These are phyloP conservation scores for Pythium rhizo-oryzae DNA, from an alignment of 352 stramenopile genomes.

Conservation along the genomic window DNA sequence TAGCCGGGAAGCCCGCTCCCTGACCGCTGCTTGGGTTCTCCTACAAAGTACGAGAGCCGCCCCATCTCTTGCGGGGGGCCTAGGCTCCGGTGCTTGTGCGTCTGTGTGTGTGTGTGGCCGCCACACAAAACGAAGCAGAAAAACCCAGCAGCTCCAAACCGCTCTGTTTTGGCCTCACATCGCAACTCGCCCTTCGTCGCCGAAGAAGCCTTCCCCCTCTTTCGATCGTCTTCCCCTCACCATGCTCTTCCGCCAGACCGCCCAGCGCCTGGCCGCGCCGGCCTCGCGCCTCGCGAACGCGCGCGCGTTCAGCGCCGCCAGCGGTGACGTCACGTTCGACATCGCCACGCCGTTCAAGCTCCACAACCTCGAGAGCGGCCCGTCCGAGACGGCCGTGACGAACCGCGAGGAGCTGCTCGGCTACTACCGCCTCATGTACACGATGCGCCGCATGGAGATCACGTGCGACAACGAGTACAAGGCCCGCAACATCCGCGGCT, in stretches of 20 bases:
- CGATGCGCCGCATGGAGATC: slow-evolving; percentile 99
- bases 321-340: slow-evolving; percentile 71
- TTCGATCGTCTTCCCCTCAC: not conserved
- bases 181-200: slow-evolving; percentile 11
- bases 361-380: slow-evolving; percentile 76
- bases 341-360: slow-evolving; percentile 77
- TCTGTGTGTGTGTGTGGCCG: slow-evolving; percentile 26
- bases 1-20: slow-evolving; percentile 8
- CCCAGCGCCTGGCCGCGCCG: slow-evolving; percentile 37
- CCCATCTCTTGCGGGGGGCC: slow-evolving; percentile 12
- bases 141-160: slow-evolving; percentile 20
- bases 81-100: not conserved
- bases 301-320: slow-evolving; percentile 68
- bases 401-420: slow-evolving; percentile 97
- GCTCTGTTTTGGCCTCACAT: slow-evolving; percentile 28
- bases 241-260: slow-evolving; percentile 72
- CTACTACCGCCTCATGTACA: slow-evolving; percentile 99
- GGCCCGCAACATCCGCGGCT: slow-evolving; percentile 97
- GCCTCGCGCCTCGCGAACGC: slow-evolving; percentile 34
- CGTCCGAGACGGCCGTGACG: slow-evolving; percentile 61
- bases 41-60: slow-evolving; percentile 7
- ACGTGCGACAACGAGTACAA: slow-evolving; percentile 99
- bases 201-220: not conserved
- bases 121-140: slow-evolving; percentile 49
- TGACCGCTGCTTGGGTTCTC: slow-evolving; percentile 5